Base-by-base conservation (phyloP, 306 rosid genomes). In the Fragaria nilgerrensis region DNA sequence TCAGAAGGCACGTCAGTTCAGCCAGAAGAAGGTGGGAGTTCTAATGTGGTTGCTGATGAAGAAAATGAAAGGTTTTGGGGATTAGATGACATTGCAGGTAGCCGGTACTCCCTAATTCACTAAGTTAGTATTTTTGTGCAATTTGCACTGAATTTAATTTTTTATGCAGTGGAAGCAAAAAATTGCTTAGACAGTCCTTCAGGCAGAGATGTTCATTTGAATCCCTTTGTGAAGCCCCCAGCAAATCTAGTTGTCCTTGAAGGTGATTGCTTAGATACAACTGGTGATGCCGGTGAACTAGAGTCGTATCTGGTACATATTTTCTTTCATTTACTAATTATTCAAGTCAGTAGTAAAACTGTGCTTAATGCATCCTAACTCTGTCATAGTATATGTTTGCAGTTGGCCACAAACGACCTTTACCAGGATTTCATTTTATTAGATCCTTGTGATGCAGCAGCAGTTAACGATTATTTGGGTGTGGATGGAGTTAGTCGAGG, bases 231-330 rank as follows among this genome's bases (percentile, higher is more conserved):
- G 63, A 92, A 91, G 84, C 90, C 99, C 68, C 99, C 98, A 15
- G 92, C 97, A 77, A 95, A 95, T 83, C 79, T 95, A 64, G 97
- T 92, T 78, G 97, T 95, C 72, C 96, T 92, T 27, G 99, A 95
- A 86, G 98, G 99, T 25, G 99, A 92, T 81, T 95, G 99, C 87
- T 83, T 95, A 77, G 99, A 92, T 79, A 74, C 89, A 32, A 74
- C 84, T 53, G 97, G 93, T 82, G 97, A 91, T 88, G 91, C 89
- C 11, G 95, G 97, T 78, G 99, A 95, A 77, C 83, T 92, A 82
- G 98, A 89, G 82, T 87, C 98, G 20, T 92, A 89, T 84, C 90
- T 92, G 99, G 99, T 95, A 95, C 73, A 17, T 72, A 58, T 59
- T 78, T 80, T 74, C 81, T 77, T 78, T 85, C 82, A 81, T 70